Conservation (phyloP, 179 eudicot genomes). For the Silene coronaria region DNA sequence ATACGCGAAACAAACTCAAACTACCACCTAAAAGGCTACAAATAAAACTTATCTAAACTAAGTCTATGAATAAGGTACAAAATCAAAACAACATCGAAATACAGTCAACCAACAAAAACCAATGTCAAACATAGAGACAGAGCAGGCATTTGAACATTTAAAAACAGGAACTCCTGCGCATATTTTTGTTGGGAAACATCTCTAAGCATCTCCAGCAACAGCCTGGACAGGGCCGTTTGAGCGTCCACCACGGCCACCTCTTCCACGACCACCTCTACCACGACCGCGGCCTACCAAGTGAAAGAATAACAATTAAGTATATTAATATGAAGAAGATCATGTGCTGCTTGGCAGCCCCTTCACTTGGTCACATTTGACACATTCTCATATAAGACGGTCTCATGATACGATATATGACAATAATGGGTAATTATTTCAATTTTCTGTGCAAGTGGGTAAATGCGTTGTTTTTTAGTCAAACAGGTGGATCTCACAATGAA, state of each 20-base stretch:
- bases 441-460: too few relatives aligned
- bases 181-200: conserved; percentile 17
- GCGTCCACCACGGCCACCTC: conserved; percentile 77
- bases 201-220: conserved; percentile 41
- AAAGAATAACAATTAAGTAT: too few relatives aligned
- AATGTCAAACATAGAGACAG: conserved; percentile 34
- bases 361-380: too few relatives aligned
- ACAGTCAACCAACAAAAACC: conserved; percentile 28
- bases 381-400: too few relatives aligned
- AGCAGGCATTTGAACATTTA: conserved; percentile 47
- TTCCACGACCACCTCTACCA: conserved; percentile 74
- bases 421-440: too few relatives aligned
- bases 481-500: neutral
- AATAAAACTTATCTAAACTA: conserved; percentile 32
- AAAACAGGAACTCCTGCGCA: conserved; percentile 36
- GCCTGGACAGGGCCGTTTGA: conserved; percentile 56
- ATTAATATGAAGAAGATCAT: neutral
- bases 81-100: conserved; percentile 26
- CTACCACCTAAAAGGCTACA: conserved; percentile 23
- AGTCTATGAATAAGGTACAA: conserved; percentile 44
- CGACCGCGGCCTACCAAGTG: conserved; percentile 62
- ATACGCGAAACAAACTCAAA: conserved; percentile 25
- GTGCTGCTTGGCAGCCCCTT: neutral
- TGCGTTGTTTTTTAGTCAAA: neutral
- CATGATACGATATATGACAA: too few relatives aligned